phyloP scores from a whole-genome alignment of 2,329 filamentous ascomycete genomes.

The Aspergillus carbonarius region DNA sequence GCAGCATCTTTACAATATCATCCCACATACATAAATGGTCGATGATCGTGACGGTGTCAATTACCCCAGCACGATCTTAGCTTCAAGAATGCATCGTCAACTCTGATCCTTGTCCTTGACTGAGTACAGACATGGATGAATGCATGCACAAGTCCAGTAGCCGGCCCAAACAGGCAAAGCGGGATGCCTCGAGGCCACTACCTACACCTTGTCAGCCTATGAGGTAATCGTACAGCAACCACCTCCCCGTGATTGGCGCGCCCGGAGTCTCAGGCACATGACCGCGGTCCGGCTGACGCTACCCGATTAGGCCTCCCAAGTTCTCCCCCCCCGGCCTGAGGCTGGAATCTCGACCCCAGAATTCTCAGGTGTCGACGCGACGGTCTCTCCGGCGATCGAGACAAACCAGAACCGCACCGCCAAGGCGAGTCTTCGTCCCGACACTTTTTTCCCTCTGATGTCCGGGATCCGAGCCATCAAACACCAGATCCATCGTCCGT shows the following conservation, averaged over 20 bases:
- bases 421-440: constrained; percentile 12
- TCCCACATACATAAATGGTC: background rate
- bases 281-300: background rate
- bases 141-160: background rate
- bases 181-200: background rate
- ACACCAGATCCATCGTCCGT: constrained; percentile 15
- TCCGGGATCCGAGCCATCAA: constrained; percentile 9
- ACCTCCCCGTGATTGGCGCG: background rate
- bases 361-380: background rate
- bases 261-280: background rate
- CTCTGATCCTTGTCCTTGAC: background rate
- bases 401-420: constrained; percentile 23
- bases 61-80: background rate
- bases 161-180: background rate
- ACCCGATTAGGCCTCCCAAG: background rate
- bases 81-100: background rate
- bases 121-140: background rate
- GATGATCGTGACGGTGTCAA: background rate
- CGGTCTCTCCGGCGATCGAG: constrained; percentile 14
- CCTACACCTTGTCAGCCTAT: background rate
- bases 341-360: background rate
- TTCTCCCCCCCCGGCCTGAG: background rate
- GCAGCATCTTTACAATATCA: background rate
- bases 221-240: background rate
- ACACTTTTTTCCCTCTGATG: constrained; percentile 33